Evolutionary conservation across 2,329 filamentous ascomycete species (phyloP).

Genomic region (Elsinoe batatas): DNA sequence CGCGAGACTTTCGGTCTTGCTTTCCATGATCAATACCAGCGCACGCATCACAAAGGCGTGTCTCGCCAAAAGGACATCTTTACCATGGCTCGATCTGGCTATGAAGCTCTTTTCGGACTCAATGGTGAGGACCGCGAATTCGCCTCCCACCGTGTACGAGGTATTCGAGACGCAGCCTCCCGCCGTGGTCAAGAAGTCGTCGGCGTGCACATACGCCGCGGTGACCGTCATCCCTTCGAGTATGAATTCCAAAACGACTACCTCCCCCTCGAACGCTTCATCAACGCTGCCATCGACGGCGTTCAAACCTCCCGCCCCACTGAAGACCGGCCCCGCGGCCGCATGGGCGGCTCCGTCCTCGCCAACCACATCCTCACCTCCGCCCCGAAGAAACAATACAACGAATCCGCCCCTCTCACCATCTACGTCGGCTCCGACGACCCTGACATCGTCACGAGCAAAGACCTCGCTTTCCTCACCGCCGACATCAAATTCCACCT

Average conservation of each 20-base stretch:
- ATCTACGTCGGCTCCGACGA: slow-evolving; percentile 72
- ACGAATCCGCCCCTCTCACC: slow-evolving; percentile 18
- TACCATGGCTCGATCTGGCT: slow-evolving; percentile 57
- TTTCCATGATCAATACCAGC: slow-evolving; percentile 38
- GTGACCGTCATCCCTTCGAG: slow-evolving; percentile 68
- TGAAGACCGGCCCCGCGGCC: background rate
- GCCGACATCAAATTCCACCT: slow-evolving; percentile 22
- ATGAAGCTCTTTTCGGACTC: slow-evolving; percentile 64
- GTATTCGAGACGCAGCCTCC: slow-evolving; percentile 42
- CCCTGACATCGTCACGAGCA: slow-evolving; percentile 58
- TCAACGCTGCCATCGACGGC: slow-evolving; percentile 44
- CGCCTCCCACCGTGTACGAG: slow-evolving; percentile 48
- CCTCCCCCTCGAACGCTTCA: slow-evolving; percentile 62
- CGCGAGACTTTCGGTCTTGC: slow-evolving; percentile 52
- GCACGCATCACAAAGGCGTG: slow-evolving; percentile 18
- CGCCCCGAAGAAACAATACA: background rate
- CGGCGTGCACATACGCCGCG: slow-evolving; percentile 70
- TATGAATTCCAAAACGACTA: slow-evolving; percentile 73
- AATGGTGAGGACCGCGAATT: slow-evolving; percentile 56
- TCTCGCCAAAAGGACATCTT: slow-evolving; percentile 51
- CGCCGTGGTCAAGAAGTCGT: slow-evolving; percentile 47
- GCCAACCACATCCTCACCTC: slow-evolving; percentile 8
- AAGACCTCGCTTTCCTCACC: slow-evolving; percentile 46
- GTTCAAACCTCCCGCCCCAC: background rate
- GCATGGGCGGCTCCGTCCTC: slow-evolving; percentile 2